Conservation (phyloP, 2,329 filamentous ascomycete genomes). For the Pseudocercospora ulei region DNA sequence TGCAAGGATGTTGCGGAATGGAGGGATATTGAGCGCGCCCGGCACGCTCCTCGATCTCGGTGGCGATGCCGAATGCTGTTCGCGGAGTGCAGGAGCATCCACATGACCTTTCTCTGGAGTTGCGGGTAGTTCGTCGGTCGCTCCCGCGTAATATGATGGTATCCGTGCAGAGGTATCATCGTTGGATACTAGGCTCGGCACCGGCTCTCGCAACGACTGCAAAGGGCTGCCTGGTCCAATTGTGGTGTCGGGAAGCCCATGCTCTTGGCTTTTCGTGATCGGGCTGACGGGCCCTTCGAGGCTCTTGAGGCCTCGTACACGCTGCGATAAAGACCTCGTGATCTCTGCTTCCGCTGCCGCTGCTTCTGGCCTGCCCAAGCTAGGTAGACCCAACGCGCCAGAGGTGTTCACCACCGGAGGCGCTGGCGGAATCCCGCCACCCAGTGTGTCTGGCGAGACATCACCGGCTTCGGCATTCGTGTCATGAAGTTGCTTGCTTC, state of each 20-base stretch:
- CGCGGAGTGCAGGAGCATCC: constrained; percentile 12
- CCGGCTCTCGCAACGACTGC: constrained; percentile 17
- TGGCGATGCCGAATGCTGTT: constrained; percentile 7
- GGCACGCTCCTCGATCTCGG: constrained; percentile 11
- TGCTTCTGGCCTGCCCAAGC: constrained; percentile 12
- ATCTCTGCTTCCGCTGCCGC: constrained; percentile 16
- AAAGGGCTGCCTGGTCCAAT: constrained; percentile 15
- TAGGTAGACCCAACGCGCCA: constrained; percentile 10
- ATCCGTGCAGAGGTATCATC: constrained; percentile 12
- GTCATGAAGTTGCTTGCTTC: constrained; percentile 36
- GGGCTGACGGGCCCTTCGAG: constrained; percentile 16
- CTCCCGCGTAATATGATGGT: constrained; percentile 18
- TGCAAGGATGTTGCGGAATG: constrained; percentile 68
- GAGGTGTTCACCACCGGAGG: constrained; percentile 4
- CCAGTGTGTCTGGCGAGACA: constrained; percentile 14
- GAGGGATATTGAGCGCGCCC: constrained; percentile 39
- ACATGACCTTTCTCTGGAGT: constrained; percentile 12
- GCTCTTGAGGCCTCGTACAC: constrained; percentile 12
- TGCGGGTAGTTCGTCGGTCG: constrained; percentile 14
- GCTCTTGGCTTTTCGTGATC: constrained; percentile 21
- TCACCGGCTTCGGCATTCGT: constrained; percentile 37
- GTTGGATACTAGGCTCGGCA: constrained; percentile 25
- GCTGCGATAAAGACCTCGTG: constrained; percentile 16
- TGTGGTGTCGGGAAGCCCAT: constrained; percentile 17
- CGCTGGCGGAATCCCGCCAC: constrained; percentile 4